These are phyloP conservation scores for Lactifluus hygrophoroides DNA, from an alignment of 768 basidiomycete genomes.

Conservation along the genomic window DNA sequence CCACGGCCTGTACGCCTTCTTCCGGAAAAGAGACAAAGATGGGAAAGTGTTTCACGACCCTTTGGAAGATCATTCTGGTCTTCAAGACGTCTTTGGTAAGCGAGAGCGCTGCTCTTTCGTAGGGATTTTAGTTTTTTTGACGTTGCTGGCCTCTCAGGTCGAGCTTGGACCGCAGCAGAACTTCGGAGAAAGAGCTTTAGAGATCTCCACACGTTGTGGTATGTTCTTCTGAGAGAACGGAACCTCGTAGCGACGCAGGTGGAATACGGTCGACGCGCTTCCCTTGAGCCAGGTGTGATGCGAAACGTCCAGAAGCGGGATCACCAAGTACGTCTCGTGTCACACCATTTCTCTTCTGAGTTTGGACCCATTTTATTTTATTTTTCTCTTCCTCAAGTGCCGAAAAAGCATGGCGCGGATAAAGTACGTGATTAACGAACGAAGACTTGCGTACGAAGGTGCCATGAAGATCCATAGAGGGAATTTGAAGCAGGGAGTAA, in stretches of 20 bases:
- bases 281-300: constrained; percentile 26
- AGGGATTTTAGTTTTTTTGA: constrained; percentile 1
- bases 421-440: constrained; percentile 86
- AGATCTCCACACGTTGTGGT: constrained; percentile 94
- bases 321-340: constrained; percentile 14
- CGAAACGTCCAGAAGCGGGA: background rate
- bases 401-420: constrained; percentile 96
- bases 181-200: constrained; percentile 85
- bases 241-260: constrained; percentile 86
- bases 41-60: constrained; percentile 50
- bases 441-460: constrained; percentile 74
- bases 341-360: background rate
- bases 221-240: constrained; percentile 77
- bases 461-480: constrained; percentile 33
- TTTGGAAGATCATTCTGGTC: constrained; percentile 28
- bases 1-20: constrained; percentile 75
- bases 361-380: background rate
- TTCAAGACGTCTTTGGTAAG: constrained; percentile 32
- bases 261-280: constrained; percentile 61
- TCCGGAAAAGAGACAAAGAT: constrained; percentile 45
- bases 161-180: constrained; percentile 81
- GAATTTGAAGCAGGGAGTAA: constrained; percentile 11
- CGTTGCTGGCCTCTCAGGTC: constrained; percentile 41
- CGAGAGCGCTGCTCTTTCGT: constrained; percentile 21
- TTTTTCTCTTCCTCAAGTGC: constrained; percentile 39